phyloP scores from a whole-genome alignment of 305 asterid genomes.

The Solanum aculeatissimum region DNA sequence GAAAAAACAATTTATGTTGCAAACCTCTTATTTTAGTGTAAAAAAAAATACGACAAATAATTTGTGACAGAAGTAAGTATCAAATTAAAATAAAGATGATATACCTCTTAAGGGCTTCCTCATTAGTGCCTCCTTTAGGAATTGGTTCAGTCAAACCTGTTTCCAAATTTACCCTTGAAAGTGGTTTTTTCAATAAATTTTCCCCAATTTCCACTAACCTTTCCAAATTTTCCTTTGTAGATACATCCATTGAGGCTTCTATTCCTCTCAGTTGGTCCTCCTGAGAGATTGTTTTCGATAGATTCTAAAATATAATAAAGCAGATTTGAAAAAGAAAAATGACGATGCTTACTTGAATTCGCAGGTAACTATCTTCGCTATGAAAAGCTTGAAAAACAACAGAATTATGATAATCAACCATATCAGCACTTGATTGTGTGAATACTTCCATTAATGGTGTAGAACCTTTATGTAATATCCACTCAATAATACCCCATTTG shows the following conservation, averaged over 20 bases:
- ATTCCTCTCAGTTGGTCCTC: not conserved
- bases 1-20: too few species aligned
- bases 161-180: constrained; percentile 8
- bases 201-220: constrained; percentile 10
- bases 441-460: constrained; percentile 6
- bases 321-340: too few species aligned
- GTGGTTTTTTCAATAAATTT: constrained; percentile 7
- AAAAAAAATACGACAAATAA: not conserved
- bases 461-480: not conserved
- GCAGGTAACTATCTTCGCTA: constrained; percentile 6
- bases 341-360: constrained; percentile 7
- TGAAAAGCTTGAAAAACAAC: constrained; percentile 11
- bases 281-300: too few species aligned
- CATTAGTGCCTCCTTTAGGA: constrained; percentile 3
- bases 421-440: constrained; percentile 1
- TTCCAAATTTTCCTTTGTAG: constrained; percentile 11
- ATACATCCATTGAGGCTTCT: constrained; percentile 4
- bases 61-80: not conserved
- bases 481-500: constrained; percentile 9
- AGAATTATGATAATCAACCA: constrained; percentile 9
- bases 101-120: constrained; percentile 12
- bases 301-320: too few species aligned
- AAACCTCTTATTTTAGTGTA: too few species aligned
- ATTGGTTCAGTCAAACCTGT: constrained; percentile 7
- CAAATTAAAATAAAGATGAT: not conserved